phyloP scores from a whole-genome alignment of 495 filamentous ascomycete genomes.

The Aspergillus conjunctus region DNA sequence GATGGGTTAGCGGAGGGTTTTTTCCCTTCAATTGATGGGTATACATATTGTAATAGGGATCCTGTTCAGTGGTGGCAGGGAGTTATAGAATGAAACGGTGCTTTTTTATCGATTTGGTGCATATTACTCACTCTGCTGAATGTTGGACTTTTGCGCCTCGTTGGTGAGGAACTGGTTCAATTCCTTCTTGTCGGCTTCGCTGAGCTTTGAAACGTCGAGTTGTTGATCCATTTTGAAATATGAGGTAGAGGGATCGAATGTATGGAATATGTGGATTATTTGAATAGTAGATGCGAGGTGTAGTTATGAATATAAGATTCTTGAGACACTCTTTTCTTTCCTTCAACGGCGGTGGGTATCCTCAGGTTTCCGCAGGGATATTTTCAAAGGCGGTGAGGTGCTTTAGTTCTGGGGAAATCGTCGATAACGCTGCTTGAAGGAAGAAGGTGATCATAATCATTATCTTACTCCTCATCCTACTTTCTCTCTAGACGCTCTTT shows the following conservation, averaged over 20 bases:
- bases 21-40: too few relatives aligned
- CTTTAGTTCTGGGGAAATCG: neutral
- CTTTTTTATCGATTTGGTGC: neutral
- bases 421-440: neutral
- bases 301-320: too few relatives aligned
- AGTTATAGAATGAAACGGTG: neutral
- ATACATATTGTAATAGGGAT: too few relatives aligned
- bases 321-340: neutral
- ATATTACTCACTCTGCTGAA: slow-evolving; percentile 69
- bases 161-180: slow-evolving; percentile 77
- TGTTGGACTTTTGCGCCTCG: slow-evolving; percentile 76
- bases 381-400: slow-evolving; percentile 17
- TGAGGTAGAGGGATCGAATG: neutral
- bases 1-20: slow-evolving; percentile 16
- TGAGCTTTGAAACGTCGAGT: slow-evolving; percentile 70
- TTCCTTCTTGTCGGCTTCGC: slow-evolving; percentile 80
- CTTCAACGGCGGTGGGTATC: neutral
- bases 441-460: neutral
- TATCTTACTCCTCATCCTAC: too few relatives aligned
- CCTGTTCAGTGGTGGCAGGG: neutral
- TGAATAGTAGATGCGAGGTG: too few relatives aligned
- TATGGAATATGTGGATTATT: too few relatives aligned
- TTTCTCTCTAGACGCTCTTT: neutral
- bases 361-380: neutral
- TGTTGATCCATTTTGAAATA: slow-evolving; percentile 42